A percentile compares a stretch with the other conserved stretches of the same genome.
phyloP scores from a whole-genome alignment of 2,329 filamentous ascomycete species.

The Zalaria obscura region DNA sequence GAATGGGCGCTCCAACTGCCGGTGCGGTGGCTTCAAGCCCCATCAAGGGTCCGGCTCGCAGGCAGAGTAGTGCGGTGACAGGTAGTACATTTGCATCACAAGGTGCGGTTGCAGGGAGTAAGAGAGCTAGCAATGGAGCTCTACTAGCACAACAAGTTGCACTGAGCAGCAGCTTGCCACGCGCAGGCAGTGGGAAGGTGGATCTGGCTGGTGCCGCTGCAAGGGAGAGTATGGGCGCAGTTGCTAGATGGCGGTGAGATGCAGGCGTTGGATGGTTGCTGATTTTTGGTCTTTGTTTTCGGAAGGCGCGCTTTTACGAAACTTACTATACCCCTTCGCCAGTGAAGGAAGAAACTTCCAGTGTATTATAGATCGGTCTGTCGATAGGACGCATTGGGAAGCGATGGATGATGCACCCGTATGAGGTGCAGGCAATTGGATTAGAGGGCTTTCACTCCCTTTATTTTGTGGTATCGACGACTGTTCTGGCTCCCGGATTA shows the following conservation, averaged over 20 bases:
- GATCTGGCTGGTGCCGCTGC: slow-evolving; percentile 13
- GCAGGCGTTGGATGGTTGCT: too few species aligned
- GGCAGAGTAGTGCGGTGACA: background rate
- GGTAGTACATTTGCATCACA: background rate
- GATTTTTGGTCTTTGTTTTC: too few species aligned
- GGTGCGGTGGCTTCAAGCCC: slow-evolving; percentile 10
- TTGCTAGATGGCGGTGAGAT: slow-evolving; percentile 4
- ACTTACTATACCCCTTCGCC: too few species aligned
- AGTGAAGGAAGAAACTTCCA: too few species aligned
- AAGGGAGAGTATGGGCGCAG: slow-evolving; percentile 12
- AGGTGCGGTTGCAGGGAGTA: slow-evolving; percentile 11
- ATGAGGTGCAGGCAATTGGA: too few species aligned
- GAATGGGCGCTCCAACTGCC: slow-evolving; percentile 7
- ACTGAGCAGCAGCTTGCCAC: slow-evolving; percentile 5
- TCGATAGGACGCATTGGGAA: too few species aligned
- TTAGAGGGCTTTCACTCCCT: too few species aligned
- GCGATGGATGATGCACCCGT: too few species aligned
- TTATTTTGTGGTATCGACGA: too few species aligned
- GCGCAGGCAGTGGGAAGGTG: slow-evolving; percentile 6
- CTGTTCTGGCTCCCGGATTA: too few species aligned
- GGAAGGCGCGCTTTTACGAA: too few species aligned
- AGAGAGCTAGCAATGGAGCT: slow-evolving; percentile 12
- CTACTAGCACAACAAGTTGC: slow-evolving; percentile 5
- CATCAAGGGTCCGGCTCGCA: slow-evolving; percentile 6
- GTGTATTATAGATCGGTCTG: too few species aligned